Conservation (phyloP, 225 moss, liverwort and hornwort species). For the Bryoerythrophyllum caledonicum region DNA sequence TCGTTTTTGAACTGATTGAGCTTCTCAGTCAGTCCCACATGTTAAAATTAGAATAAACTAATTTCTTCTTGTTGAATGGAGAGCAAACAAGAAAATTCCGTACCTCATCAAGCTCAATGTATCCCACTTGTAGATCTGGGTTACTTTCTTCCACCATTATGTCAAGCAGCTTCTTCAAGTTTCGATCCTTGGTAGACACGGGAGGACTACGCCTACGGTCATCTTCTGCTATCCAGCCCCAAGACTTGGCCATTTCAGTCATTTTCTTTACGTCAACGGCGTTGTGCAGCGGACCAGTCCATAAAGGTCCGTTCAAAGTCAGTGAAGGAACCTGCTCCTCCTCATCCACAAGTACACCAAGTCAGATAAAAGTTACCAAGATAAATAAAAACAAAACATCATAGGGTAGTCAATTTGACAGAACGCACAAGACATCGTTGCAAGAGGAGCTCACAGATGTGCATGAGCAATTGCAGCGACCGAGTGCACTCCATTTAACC, state of each 20-base stretch:
- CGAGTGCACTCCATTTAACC: slow-evolving; percentile 75
- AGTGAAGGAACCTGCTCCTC: slow-evolving; percentile 57
- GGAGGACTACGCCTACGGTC: slow-evolving; percentile 24
- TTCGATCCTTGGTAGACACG: slow-evolving; percentile 46
- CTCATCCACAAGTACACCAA: slow-evolving; percentile 23
- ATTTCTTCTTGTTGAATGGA: too few relatives aligned
- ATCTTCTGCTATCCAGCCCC: slow-evolving; percentile 69
- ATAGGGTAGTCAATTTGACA: background rate
- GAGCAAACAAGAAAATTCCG: background rate
- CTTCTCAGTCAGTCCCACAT: too few relatives aligned
- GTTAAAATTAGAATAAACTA: too few relatives aligned
- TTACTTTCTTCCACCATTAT: slow-evolving; percentile 85
- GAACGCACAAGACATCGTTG: background rate
- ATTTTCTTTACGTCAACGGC: slow-evolving; percentile 57
- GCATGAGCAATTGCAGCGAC: slow-evolving; percentile 54
- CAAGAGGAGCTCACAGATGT: slow-evolving; percentile 27
- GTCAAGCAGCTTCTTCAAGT: slow-evolving; percentile 72
- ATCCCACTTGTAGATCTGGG: slow-evolving; percentile 79
- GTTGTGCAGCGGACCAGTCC: slow-evolving; percentile 88
- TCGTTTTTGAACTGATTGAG: too few relatives aligned
- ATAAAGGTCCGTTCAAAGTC: slow-evolving; percentile 75
- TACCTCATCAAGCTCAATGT: slow-evolving; percentile 78
- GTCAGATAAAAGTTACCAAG: slow-evolving; percentile 6
- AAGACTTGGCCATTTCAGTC: slow-evolving; percentile 63
- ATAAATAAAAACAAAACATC: background rate